phyloP scores from a whole-genome alignment of 2,329 filamentous ascomycete species.

The Phialocephala sp. region DNA sequence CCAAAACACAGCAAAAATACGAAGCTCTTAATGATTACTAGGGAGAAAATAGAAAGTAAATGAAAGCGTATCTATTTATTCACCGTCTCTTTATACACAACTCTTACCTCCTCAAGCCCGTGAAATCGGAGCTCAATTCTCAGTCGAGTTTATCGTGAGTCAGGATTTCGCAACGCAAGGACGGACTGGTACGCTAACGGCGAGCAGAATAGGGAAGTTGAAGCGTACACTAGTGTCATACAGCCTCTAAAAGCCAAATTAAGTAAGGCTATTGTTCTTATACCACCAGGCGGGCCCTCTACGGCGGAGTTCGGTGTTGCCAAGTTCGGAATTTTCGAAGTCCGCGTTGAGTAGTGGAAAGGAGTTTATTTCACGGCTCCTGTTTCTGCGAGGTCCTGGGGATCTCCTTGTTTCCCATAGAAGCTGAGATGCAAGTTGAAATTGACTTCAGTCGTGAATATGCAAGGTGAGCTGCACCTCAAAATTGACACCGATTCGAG shows the following conservation, averaged over 20 bases:
- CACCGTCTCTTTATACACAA: not conserved
- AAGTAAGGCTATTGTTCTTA: not conserved
- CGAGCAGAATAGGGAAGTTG: not conserved
- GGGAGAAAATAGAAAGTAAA: not conserved
- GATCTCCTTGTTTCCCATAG: too few species aligned
- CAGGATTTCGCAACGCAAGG: not conserved
- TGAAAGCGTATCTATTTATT: not conserved
- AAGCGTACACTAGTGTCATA: not conserved
- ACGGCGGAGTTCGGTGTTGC: conserved; percentile 2
- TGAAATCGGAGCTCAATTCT: not conserved
- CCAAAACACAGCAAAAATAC: not conserved
- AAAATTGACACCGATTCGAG: too few species aligned
- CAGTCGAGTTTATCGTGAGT: not conserved
- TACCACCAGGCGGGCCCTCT: not conserved
- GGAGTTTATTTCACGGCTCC: not conserved
- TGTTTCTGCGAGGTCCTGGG: not conserved
- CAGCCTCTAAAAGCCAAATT: not conserved
- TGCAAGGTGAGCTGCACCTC: too few species aligned
- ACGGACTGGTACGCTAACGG: not conserved
- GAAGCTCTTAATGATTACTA: not conserved
- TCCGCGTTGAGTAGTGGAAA: not conserved
- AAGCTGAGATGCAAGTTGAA: too few species aligned
- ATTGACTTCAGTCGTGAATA: too few species aligned
- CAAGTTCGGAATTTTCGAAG: not conserved
- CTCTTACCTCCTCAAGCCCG: not conserved